Evolutionary conservation across 2,329 filamentous ascomycete genomes (phyloP).

Genomic region (Fusarium siculi): DNA sequence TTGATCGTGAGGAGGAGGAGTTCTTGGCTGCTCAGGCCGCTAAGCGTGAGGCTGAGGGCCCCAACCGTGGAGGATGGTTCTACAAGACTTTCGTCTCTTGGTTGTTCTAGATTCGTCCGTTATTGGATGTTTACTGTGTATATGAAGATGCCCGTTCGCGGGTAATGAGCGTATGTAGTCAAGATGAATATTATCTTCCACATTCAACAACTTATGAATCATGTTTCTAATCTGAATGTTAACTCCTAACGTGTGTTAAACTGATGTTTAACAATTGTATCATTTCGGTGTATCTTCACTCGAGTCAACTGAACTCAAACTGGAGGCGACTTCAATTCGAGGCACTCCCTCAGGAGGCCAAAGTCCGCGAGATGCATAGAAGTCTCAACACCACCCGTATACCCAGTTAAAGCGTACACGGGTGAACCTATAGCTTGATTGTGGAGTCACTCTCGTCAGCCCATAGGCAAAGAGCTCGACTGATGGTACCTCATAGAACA

Average conservation of each 20-base stretch:
- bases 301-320: too few species aligned
- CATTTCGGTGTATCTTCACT: background rate
- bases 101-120: constrained; percentile 47
- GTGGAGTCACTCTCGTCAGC: background rate
- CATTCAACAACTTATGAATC: background rate
- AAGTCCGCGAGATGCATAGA: background rate
- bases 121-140: background rate
- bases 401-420: background rate
- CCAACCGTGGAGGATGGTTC: constrained; percentile 47
- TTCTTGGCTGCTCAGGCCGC: constrained; percentile 63
- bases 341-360: background rate
- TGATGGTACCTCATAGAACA: background rate
- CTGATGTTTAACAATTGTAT: background rate
- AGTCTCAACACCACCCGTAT: background rate
- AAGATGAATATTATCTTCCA: constrained; percentile 17
- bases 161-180: constrained; percentile 28
- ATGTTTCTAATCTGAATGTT: background rate
- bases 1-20: constrained; percentile 77
- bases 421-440: background rate
- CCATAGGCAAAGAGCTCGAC: too few species aligned
- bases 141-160: constrained; percentile 3
- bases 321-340: background rate
- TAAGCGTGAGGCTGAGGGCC: constrained; percentile 39
- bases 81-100: constrained; percentile 53
- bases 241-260: fast-evolving